Evolutionary conservation across 2,329 filamentous ascomycete genomes (phyloP), one percentile per base, ranked within the genome.

Genomic region (Ceratocystis alfenasii): DNA sequence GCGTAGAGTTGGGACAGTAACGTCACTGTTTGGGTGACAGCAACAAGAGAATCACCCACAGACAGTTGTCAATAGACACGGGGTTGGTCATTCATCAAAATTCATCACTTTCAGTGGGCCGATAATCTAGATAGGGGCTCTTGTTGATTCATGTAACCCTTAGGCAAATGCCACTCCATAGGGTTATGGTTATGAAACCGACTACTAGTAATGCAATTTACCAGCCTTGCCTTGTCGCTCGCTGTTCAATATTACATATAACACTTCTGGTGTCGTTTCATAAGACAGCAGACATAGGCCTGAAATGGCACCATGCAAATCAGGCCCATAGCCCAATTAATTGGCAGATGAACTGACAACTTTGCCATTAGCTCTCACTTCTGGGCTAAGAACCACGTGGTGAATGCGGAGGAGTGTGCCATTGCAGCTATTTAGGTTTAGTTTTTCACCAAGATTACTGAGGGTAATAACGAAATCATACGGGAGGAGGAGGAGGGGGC

Each of bases 261-360:
- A 17, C 15, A 62, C 36, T 62, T 7, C 28, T 36, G 17, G 5
- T 8, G 28, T 59, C 15, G 55, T 59, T 59, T 59, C 55, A 59
- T 59, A 57, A 57, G 50, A 64, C 63, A 50, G 50, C 63, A 59
- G 48, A 64, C 63, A 64, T 55, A 36, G 36, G 12, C 48, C 22
- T 36, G 36, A 46, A 59, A 64, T 64, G 63, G 63, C 63, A 59
- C 63, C 46, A 64, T 64, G 63, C 48, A 44, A 64, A 45, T 30
- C 63, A 64, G 36, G 30, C 50, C 36, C 33, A 36, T 15, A 50
- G 63, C 63, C 50, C 33, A 46, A 57, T 12, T 44, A 20, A 46
- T 50, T 5, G 36, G 25, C 55, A 36, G 25, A 59, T 59, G 55
- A 59, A 59, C 55, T 59, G 55, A 59, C 55, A 59, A 59, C 15